Evolutionary conservation across 305 asterid species (phyloP).

Genomic region (Lippia alba): DNA sequence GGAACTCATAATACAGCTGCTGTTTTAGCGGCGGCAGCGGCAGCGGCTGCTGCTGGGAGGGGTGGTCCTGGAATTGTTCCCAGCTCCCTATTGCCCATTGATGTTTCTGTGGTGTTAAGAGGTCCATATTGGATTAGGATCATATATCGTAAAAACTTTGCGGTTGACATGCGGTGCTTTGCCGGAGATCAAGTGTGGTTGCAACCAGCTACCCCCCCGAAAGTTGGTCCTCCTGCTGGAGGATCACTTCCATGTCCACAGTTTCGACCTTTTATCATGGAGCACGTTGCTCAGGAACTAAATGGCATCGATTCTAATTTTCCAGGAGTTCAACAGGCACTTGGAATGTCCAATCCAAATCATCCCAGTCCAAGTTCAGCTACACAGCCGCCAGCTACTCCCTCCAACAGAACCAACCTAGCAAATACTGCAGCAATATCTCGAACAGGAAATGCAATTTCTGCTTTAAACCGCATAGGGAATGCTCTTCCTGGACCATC

Average conservation of each 20-base stretch:
- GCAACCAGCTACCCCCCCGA: slow-evolving; percentile 99
- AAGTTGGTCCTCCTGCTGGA: slow-evolving; percentile 86
- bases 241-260: slow-evolving; percentile 99
- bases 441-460: slow-evolving; percentile 72
- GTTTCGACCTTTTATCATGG: slow-evolving; percentile 99
- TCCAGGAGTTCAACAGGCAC: slow-evolving; percentile 79
- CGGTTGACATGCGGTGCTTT: slow-evolving; percentile 99
- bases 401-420: slow-evolving; percentile 67
- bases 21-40: slow-evolving; percentile 75
- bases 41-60: slow-evolving; percentile 87
- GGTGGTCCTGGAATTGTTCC: slow-evolving; percentile 99
- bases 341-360: slow-evolving; percentile 64
- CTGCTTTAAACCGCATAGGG: slow-evolving; percentile 76
- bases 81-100: slow-evolving; percentile 96
- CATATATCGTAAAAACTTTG: slow-evolving; percentile 87
- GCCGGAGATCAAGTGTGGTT: slow-evolving; percentile 99
- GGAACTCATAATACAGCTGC: slow-evolving; percentile 71
- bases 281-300: slow-evolving; percentile 98
- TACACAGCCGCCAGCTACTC: slow-evolving; percentile 60
- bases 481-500: slow-evolving; percentile 71
- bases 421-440: slow-evolving; percentile 58
- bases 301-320: slow-evolving; percentile 91
- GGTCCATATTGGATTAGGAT: slow-evolving; percentile 99
- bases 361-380: slow-evolving; percentile 58
- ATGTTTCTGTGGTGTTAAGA: slow-evolving; percentile 97